Conservation (phyloP, 352 stramenopile species). For the Ophiocytium majus region DNA sequence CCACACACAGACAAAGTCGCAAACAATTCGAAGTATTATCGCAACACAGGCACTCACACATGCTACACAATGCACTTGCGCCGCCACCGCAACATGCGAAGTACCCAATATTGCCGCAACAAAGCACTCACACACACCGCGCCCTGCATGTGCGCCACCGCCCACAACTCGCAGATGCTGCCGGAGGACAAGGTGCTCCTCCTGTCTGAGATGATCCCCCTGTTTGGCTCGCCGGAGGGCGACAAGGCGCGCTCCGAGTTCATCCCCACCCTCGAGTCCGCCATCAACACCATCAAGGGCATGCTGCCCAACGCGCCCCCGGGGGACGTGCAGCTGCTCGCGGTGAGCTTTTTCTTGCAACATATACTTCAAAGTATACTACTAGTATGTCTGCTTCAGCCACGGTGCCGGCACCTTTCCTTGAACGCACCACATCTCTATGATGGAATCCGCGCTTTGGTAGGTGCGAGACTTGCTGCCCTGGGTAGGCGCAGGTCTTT, state of each 20-base stretch:
- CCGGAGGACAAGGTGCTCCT: constrained; percentile 19
- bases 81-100: background rate
- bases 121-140: background rate
- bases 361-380: background rate
- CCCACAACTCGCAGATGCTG: background rate
- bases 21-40: constrained; percentile 8
- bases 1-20: too few relatives aligned
- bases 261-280: background rate
- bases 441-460: background rate
- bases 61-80: background rate
- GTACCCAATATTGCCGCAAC: background rate
- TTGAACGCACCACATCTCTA: background rate
- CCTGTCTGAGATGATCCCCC: background rate
- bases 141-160: background rate
- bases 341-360: background rate
- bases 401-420: background rate
- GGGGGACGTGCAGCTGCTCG: background rate
- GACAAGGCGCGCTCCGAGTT: background rate
- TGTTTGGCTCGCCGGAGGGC: background rate
- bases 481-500: background rate
- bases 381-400: background rate
- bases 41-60: background rate
- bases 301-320: background rate
- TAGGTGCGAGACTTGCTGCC: background rate
- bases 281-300: background rate